These are phyloP conservation scores for Penicillium hordei DNA, from an alignment of 2,329 filamentous ascomycete species.

Conservation along the genomic window DNA sequence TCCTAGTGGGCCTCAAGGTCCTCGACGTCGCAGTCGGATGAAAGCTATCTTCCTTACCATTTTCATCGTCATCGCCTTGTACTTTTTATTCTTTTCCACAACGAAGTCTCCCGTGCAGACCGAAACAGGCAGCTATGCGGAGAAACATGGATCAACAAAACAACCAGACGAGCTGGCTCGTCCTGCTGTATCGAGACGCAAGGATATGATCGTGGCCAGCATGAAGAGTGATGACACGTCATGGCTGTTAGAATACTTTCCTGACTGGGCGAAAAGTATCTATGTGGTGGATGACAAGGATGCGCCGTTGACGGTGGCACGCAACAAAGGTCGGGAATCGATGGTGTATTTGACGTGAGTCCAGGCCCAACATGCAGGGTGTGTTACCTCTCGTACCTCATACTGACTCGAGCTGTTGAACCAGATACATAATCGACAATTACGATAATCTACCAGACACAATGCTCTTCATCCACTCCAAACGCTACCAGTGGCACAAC, in stretches of 20 bases:
- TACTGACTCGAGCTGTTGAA: conserved; percentile 14
- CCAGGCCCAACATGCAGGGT: conserved; percentile 3
- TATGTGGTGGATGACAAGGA: conserved; percentile 55
- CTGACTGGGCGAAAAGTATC: conserved; percentile 54
- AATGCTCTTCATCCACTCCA: conserved; percentile 44
- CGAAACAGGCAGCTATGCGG: conserved; percentile 22
- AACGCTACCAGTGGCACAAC: conserved; percentile 50
- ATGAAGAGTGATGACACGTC: conserved; percentile 42
- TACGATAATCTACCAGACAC: conserved; percentile 43
- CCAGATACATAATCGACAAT: conserved; percentile 46
- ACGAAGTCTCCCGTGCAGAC: conserved; percentile 10
- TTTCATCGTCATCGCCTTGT: conserved; percentile 34
- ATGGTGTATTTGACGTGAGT: conserved; percentile 48
- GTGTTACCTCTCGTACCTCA: not conserved
- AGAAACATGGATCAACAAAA: conserved; percentile 16
- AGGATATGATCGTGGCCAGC: conserved; percentile 43
- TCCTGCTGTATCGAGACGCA: conserved; percentile 18
- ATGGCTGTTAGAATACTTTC: conserved; percentile 41
- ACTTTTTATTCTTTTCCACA: conserved; percentile 34
- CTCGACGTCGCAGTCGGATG: conserved; percentile 36
- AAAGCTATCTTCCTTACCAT: conserved; percentile 38
- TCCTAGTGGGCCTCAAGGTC: conserved; percentile 34
- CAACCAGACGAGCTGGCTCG: conserved; percentile 19
- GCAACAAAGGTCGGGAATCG: conserved; percentile 46
- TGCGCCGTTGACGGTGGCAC: conserved; percentile 50